Evolutionary conservation across 768 basidiomycete species (phyloP).

Genomic region (Tremella yokohamensis): DNA sequence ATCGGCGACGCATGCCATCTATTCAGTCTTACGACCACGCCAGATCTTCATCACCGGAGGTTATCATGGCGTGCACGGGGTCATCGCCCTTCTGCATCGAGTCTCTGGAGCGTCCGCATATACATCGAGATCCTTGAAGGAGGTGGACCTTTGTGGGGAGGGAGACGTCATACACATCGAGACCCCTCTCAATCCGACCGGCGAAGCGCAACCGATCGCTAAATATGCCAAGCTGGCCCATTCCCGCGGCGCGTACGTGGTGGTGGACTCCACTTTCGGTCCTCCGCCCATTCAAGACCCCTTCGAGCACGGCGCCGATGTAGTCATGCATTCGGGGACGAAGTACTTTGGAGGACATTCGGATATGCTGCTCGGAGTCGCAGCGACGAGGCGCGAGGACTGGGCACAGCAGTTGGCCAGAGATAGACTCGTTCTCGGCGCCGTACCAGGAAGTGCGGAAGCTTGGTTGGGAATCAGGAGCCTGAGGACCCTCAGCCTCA

Average conservation of each 20-base stretch:
- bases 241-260: background rate
- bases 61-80: background rate
- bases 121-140: background rate
- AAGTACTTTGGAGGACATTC: constrained; percentile 1
- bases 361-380: background rate
- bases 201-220: background rate
- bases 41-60: background rate
- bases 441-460: background rate
- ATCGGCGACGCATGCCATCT: too few species aligned
- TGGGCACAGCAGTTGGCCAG: background rate
- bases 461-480: background rate
- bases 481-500: background rate
- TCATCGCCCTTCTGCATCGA: background rate
- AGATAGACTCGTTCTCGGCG: background rate
- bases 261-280: constrained; percentile 1
- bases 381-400: background rate
- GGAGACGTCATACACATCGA: background rate
- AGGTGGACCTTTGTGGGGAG: background rate
- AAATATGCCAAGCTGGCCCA: background rate
- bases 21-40: too few species aligned
- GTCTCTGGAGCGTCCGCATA: background rate
- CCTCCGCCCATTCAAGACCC: constrained; percentile 4
- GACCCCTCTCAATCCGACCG: background rate
- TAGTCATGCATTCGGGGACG: constrained; percentile 2
- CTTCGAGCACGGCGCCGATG: constrained; percentile 1